Base-by-base conservation (phyloP, 108 stramenopile species). In the Pseudonitzschia pungens region DNA sequence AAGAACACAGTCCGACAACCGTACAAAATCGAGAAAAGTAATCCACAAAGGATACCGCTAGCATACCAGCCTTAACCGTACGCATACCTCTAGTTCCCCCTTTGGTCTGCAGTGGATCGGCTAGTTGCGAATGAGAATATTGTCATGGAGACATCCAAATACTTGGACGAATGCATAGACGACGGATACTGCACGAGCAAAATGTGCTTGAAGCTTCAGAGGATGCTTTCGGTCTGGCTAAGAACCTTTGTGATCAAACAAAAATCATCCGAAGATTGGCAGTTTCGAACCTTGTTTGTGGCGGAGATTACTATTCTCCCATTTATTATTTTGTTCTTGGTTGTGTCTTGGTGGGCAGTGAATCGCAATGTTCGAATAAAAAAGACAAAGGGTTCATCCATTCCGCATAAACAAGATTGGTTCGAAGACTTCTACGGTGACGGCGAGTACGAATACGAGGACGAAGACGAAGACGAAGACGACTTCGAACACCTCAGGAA, bases 271-370 rank as follows among this genome's bases (percentile, higher is more conserved):
- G 69, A 16, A n/a, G 43, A 54, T 24, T 76, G 75, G 75, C 68
- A 69, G 4, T 69, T 76, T 60, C 67, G 68, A 51, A 48, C 53
- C 18, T 40, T 76, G 43, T 76, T 76, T 40, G 68, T 76, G 18
- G 56, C 65, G 7, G 75, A 76, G 31, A 57, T 57, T 12, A 76
- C 68, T 2, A 26, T 76, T 36, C 58, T 76, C n/a, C 52, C 52
- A n/a, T 26, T 59, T n/a, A 22, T 57, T 11, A 6, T 76, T 21
- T 45, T 52, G 22, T 59, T 62, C 41, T 44, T 62, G 21, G 20
- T 48, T 27, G 28, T 76, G 16, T 33, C 43, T 22, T 76, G 69
- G 53, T 76, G 75, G 75, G 11, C 68, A 27, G 18, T 76, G 20
- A 76, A 76, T 62, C 68, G 75, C 8, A 50, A 76, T 18, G 68